Base-by-base conservation (phyloP, 2,329 filamentous ascomycete genomes). In the Colletotrichum sp. region DNA sequence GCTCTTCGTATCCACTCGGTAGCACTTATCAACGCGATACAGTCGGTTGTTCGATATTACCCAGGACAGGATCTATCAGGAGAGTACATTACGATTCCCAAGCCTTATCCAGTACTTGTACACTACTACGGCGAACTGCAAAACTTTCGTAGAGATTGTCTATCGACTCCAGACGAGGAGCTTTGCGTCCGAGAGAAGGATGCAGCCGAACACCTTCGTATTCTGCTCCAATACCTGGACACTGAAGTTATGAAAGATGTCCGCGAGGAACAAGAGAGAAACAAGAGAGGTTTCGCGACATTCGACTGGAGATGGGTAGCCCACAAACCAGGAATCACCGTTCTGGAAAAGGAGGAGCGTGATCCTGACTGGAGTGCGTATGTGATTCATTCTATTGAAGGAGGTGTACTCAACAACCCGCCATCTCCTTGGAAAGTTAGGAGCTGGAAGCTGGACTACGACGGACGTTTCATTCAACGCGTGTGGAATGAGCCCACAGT, bases 141-240 rank as follows among this genome's bases (percentile, higher is more conserved):
- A 24, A 12, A 69, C 2, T 67, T 74, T 4, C 48, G 57, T 5
- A 13, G 6, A 3, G 24, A 32, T 2, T 60, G 63, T n/a, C 2
- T 64, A 12, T 15, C 28, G 18, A 63, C 18, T 12, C 1, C 15
- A 12, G 7, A 8, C 1, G 24, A 48, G 0, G 71, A 78, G 1
- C 15, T 78, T 1, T 82, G 80, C 60, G 63, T 74, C 1, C 71
- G 72, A 4, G 72, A 82, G 13, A 75, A 34, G 15, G 15, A 75
- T 21, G 66, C 75, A 1, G 15, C 32, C 3, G 71, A 78, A 3
- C 77, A 80, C 28, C 30, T 81, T 2, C 16, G 8, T 4, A 65
- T 79, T 2, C 71, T 81, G 2, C 67, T 81, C 3, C 21, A 72
- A 2, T 82, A 79, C 26, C 48, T 82, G 4, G 80, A 83, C 8